Base-by-base conservation (phyloP, 2,329 filamentous ascomycete genomes). In the Ophiostoma piceae region DNA sequence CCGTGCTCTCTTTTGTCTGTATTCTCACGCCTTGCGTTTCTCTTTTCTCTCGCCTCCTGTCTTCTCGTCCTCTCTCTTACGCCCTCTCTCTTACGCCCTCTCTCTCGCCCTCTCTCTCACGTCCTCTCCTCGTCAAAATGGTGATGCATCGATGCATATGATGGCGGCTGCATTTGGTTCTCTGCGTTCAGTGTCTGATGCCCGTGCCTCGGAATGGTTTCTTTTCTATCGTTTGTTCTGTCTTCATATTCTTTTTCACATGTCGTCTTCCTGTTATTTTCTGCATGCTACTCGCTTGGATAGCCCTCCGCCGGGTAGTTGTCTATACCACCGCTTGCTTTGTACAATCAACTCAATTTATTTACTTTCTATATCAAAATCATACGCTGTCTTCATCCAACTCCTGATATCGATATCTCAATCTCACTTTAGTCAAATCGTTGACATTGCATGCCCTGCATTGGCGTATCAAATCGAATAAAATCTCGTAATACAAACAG, bases 121-220 rank as follows among this genome's bases (percentile, higher is more conserved):
- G 26, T 35, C 29, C 26, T 19, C 2, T 14, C 29, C 14, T 32
- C 14, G 26, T 19, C 19, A 65, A 65, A 65, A 65, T 22, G 60
- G 62, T 37, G 35, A 39, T 65, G 60, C 32, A 8, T 37, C 32
- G 60, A 19, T 39, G 29, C 32, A n/a, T 37, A 64, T 64, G 60
- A 64, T 65, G 62, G 62, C 62, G 35, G 62, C 60, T 65, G 35
- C 62, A 65, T 41, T 35, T 65, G 62, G 19, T 65, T 65, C 32
- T 22, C 35, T 39, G 9, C 35, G 62, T 65, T 41, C 3, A 12
- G 35, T 65, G 19, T 41, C n/a, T 26, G 19, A 14, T 65, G 19
- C 35, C 16, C 12, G 62, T 32, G 57, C 57, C 57, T 62, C 26
- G 26, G 26, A 32, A 64, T 64, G 60, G 19, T 65, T n/a, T 4